Conservation (phyloP, 2,329 filamentous ascomycete genomes). For the Fonsecaea erecta region DNA sequence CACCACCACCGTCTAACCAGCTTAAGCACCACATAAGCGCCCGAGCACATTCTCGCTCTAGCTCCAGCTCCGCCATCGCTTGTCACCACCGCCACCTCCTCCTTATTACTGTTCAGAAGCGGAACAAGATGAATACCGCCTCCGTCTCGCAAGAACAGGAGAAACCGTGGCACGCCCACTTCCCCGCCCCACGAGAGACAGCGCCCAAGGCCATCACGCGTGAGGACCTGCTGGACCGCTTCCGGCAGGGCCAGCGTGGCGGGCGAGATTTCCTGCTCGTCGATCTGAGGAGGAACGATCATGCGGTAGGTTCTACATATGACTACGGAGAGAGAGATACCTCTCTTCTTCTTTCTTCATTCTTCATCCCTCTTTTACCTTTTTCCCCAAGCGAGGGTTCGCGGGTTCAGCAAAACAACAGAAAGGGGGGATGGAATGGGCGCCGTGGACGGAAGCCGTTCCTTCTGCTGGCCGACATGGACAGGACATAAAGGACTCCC, state of each 20-base stretch:
- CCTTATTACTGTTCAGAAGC: no score
- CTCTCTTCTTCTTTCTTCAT: no score
- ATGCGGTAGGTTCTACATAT: slow-evolving; percentile 49
- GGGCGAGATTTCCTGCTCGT: slow-evolving; percentile 50
- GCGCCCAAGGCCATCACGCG: slow-evolving; percentile 40
- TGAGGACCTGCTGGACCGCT: slow-evolving; percentile 46
- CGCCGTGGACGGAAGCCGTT: not conserved
- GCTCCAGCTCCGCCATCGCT: not conserved
- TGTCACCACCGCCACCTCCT: not conserved
- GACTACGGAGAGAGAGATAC: no score
- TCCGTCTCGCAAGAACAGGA: slow-evolving; percentile 22
- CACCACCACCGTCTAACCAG: not conserved
- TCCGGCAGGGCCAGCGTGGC: slow-evolving; percentile 40
- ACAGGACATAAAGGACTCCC: not conserved
- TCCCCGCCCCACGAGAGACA: slow-evolving; percentile 44
- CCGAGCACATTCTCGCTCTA: not conserved
- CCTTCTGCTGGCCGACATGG: not conserved
- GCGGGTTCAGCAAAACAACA: not conserved
- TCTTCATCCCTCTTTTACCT: not conserved
- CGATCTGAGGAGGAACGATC: slow-evolving; percentile 54
- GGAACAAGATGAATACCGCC: no score
- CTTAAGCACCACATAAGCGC: not conserved
- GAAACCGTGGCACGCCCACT: slow-evolving; percentile 49
- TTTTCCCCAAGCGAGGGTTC: not conserved
- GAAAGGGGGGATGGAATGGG: not conserved